Conservation (phyloP, 768 basidiomycete species). For the Termitomyces sp. region DNA sequence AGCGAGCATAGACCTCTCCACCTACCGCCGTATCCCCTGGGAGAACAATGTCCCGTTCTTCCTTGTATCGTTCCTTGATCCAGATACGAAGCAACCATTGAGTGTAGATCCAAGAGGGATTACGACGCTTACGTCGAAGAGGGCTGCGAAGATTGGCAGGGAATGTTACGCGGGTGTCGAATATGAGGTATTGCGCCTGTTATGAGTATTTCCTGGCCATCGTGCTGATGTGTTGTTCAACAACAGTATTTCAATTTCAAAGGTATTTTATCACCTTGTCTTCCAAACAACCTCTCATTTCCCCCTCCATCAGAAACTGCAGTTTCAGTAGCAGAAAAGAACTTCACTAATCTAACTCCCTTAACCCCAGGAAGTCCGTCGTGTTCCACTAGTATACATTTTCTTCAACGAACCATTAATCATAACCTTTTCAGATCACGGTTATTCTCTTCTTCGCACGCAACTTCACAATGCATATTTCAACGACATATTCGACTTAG, state of each 20-base stretch:
- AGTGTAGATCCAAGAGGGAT: conserved; percentile 85
- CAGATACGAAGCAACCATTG: conserved; percentile 73
- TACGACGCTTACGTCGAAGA: conserved; percentile 51
- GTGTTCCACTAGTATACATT: neutral
- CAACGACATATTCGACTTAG: conserved; percentile 78
- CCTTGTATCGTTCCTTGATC: conserved; percentile 85
- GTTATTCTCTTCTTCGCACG: conserved; percentile 89
- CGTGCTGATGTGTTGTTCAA: neutral
- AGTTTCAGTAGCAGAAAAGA: conserved; percentile 67
- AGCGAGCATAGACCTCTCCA: conserved; percentile 82
- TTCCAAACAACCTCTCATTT: neutral
- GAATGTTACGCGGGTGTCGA: conserved; percentile 84
- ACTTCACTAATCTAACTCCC: conserved; percentile 66
- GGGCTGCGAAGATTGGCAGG: conserved; percentile 41
- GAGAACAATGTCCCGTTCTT: conserved; percentile 92
- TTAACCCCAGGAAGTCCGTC: conserved; percentile 89
- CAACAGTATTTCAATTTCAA: conserved; percentile 89
- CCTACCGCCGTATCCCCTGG: conserved; percentile 88
- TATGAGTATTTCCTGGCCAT: neutral
- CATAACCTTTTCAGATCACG: conserved; percentile 66
- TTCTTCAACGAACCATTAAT: neutral
- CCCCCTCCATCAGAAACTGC: conserved; percentile 65
- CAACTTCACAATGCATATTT: conserved; percentile 90
- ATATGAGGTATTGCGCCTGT: conserved; percentile 62
- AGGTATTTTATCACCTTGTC: conserved; percentile 35